phyloP scores from a whole-genome alignment of 768 basidiomycete species.

The Amanita subjunquillea region DNA sequence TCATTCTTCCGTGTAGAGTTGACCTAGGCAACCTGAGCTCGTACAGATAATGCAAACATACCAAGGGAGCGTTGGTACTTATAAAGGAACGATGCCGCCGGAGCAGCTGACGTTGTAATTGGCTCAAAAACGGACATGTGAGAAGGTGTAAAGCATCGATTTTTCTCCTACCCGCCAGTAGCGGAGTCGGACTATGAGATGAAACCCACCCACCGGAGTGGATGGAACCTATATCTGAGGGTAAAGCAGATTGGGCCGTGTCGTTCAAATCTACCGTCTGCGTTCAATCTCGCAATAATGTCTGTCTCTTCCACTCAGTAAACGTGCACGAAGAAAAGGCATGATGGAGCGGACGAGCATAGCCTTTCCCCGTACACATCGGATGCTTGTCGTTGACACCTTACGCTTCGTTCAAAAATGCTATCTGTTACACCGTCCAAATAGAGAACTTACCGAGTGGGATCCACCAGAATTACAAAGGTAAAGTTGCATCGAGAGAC shows the following conservation, averaged over 20 bases:
- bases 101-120: neutral
- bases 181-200: slow-evolving; percentile 1
- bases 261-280: neutral
- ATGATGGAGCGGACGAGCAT: neutral
- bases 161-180: neutral
- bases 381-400: neutral
- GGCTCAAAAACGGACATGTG: neutral
- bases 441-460: neutral
- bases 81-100: neutral
- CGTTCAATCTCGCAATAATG: neutral
- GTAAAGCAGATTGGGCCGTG: neutral
- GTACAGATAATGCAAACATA: neutral
- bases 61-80: neutral
- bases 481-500: neutral
- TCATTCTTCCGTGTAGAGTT: neutral
- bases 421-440: neutral
- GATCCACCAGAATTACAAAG: neutral
- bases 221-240: neutral
- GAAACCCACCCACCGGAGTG: neutral
- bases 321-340: neutral
- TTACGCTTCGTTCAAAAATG: neutral
- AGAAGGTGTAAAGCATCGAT: neutral
- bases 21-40: neutral
- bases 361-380: neutral
- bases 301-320: neutral